Evolutionary conservation across 495 filamentous ascomycete species (phyloP), one percentile per base, ranked within the genome.

Genomic region (Chaetomium cochliodes): DNA sequence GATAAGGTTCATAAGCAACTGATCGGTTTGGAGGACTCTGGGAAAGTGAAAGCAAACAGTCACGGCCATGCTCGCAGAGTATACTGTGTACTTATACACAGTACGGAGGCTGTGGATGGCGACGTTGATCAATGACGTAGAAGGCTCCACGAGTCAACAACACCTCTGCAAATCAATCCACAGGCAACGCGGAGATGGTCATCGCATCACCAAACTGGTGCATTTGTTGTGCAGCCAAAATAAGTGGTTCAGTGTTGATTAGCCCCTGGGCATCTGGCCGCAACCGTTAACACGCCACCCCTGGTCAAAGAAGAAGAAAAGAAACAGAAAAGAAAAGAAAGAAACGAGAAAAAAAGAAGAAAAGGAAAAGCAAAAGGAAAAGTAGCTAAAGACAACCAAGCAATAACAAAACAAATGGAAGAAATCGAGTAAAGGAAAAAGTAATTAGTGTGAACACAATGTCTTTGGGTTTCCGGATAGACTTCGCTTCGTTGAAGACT

Each of bases 111-210:
- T 20, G 28, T 37, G 28, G 53, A 25, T 30, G 25, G 37, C n/a
- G 15, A 33, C 51, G 50, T 39, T 42, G 49, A 61, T 62, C 47
- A 56, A 68, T 64, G 55, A 64, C 63, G 63, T 65, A 60, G 37
- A 16, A 37, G n/a, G 33, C 9, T 13, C 11, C n/a, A 23, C 54
- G n/a, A 23, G 53, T 55, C 53, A 55, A 55, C 28, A 39, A 3
- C 52, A n/a, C 2, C 22, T 5, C 6, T 54, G 52, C 37, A 9
- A 41, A 12, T 44, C 56, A 8, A 12, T 26, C 23, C n/a, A 42
- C 30, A 41, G 15, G n/a, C 26, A 13, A 5, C 16, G 50, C 3
- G 33, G 1, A 37, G 9, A 12, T 5, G 1, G 23, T 0, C 11
- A 26, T 11, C 9, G 49, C 49, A 26, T 26, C 11, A n/a, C 23